Evolutionary conservation across 2,329 filamentous ascomycete species (phyloP).

Genomic region (Ophiocordyceps sinensis): DNA sequence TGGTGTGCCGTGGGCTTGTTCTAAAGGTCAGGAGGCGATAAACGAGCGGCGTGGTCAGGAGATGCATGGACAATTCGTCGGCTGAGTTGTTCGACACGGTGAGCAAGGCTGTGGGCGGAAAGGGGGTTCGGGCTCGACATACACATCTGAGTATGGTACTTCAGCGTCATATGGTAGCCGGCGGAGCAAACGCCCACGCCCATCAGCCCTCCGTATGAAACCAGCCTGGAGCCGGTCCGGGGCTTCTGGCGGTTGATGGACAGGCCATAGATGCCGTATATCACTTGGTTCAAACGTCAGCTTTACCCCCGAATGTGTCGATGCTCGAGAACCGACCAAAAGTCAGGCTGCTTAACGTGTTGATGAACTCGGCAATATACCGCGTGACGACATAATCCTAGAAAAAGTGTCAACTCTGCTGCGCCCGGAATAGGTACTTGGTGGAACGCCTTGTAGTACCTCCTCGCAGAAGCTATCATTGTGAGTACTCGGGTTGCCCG

Average conservation of each 20-base stretch:
- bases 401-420: not conserved
- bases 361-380: constrained; percentile 29
- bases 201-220: constrained; percentile 23
- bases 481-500: not conserved
- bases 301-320: not conserved
- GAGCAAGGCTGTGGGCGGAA: not conserved
- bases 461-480: constrained; percentile 16
- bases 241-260: constrained; percentile 6
- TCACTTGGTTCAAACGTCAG: constrained; percentile 10
- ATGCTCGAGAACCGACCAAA: constrained; percentile 13
- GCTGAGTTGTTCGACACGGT: constrained; percentile 8
- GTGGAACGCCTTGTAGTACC: constrained; percentile 5
- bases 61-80: constrained; percentile 26
- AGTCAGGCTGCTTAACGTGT: constrained; percentile 25
- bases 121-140: constrained; percentile 1
- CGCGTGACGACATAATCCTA: constrained; percentile 25
- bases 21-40: constrained; percentile 24
- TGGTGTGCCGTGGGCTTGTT: constrained; percentile 10
- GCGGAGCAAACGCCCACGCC: constrained; percentile 18
- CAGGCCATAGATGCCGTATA: constrained; percentile 24
- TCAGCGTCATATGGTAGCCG: constrained; percentile 18
- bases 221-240: constrained; percentile 11
- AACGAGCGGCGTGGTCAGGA: constrained; percentile 24
- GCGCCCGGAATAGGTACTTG: not conserved
- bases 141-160: constrained; percentile 22